Conservation (phyloP, 2,329 filamentous ascomycete genomes). For the Arthrinium puccinioides region DNA sequence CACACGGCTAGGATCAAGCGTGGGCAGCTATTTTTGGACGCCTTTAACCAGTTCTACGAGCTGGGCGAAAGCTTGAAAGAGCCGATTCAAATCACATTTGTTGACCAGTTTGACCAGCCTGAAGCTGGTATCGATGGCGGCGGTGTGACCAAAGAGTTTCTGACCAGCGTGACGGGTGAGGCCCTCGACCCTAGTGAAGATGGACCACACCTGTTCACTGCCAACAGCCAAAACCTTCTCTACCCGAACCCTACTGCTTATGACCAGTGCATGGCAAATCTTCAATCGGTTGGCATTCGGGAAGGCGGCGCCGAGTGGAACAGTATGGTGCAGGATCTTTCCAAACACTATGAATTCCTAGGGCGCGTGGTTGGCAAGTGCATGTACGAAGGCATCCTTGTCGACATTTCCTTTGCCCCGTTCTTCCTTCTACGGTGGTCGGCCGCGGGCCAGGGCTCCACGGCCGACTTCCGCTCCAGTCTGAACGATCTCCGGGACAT, state of each 20-base stretch:
- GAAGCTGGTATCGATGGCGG: constrained; percentile 97
- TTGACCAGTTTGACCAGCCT: constrained; percentile 77
- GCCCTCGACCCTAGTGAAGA: constrained; percentile 54
- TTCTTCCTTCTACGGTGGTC: constrained; percentile 98
- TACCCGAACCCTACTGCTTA: constrained; percentile 80
- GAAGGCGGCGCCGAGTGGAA: constrained; percentile 45
- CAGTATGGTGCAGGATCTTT: constrained; percentile 49
- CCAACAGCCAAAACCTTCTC: constrained; percentile 78
- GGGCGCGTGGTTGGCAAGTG: constrained; percentile 93
- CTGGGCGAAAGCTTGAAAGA: constrained; percentile 83
- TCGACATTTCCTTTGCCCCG: constrained; percentile 86
- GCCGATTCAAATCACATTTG: constrained; percentile 92
- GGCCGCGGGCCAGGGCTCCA: constrained; percentile 52
- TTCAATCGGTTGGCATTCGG: constrained; percentile 42
- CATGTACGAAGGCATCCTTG: constrained; percentile 90
- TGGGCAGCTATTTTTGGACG: constrained; percentile 76
- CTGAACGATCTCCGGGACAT: constrained; percentile 91
- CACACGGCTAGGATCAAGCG: constrained; percentile 78
- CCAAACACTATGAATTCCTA: constrained; percentile 80
- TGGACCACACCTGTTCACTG: constrained; percentile 61
- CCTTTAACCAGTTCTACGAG: constrained; percentile 73
- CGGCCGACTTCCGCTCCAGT: constrained; percentile 73
- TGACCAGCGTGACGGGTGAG: constrained; percentile 80
- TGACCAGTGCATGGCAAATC: constrained; percentile 57
- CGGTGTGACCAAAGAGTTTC: constrained; percentile 94